Base-by-base conservation (phyloP, 257 asterid genomes). In the Linderniella brevidens region DNA sequence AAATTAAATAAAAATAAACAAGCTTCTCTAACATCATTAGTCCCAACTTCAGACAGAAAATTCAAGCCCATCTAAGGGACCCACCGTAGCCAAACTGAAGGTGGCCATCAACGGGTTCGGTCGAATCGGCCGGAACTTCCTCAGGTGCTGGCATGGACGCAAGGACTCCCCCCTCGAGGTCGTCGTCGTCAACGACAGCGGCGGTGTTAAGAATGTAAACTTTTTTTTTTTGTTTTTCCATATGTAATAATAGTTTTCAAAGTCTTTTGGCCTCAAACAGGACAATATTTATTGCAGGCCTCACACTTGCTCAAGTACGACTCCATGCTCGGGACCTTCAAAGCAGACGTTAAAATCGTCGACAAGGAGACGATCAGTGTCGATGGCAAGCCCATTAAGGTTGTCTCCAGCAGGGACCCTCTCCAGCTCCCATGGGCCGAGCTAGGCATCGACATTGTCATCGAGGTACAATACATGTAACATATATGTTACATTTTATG, bases 361-460 rank as follows among this genome's bases (percentile, higher is more conserved):
- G 88, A 87, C 57, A 73, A 71, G 4, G 79, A 79, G 62, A 87
- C 97, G 45, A 80, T 87, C 49, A 71, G 86, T 62, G 95, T 87
- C 20, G 95, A 83, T 38, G 95, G 93, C 54, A 87, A 87, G 77
- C 67, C 3, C 55, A 63, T 87, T 25, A 68, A 79, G 76, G 97
- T 82, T 37, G 97, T 87, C 55, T 80, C 95, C 11, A 75, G 13
- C 64, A 57, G 93, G 61, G 97, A 87, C 59, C 97, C 97, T 50
- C 86, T 87, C 54, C 68, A 83, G 60, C 93, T 82, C 55, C 97
- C 95, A 1, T 87, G 95, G 97, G 86, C 95, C 12, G 95, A 87
- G 36, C 71, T 87, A 7, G 97, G 93, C 46, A 83, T 82, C 25
- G 95, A 86, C 66, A 86, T 86, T 46, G 95, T 86, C 13, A 86